phyloP scores from a whole-genome alignment of 495 filamentous ascomycete species.

The Talaromyces trachyspermus region DNA sequence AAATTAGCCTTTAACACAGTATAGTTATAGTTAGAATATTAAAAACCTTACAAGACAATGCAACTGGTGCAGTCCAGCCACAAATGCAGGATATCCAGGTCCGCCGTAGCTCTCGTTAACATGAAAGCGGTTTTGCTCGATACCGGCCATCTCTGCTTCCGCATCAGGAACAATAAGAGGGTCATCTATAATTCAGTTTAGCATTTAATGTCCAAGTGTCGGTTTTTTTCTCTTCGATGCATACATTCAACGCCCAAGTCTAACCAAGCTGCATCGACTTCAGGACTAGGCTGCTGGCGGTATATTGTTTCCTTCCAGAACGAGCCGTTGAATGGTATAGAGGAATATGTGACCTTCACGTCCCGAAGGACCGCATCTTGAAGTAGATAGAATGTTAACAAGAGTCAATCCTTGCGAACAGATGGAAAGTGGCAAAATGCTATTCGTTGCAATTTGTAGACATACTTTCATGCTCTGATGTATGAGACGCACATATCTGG shows the following conservation, averaged over 20 bases:
- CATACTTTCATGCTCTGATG: neutral
- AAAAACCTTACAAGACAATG: constrained; percentile 29
- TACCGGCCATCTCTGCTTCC: neutral
- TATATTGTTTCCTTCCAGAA: neutral
- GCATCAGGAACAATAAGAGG: neutral
- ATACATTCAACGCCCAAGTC: neutral
- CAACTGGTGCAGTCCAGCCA: constrained; percentile 51
- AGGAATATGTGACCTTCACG: neutral
- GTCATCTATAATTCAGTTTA: neutral
- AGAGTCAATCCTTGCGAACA: too few relatives aligned
- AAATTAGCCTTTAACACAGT: too few relatives aligned
- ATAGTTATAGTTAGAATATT: too few relatives aligned
- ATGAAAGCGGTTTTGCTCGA: neutral
- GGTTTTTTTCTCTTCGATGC: too few relatives aligned
- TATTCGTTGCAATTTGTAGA: too few relatives aligned
- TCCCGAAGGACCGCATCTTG: neutral
- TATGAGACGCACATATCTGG: neutral
- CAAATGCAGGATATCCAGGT: constrained; percentile 32
- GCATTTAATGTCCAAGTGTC: neutral
- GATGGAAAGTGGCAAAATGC: too few relatives aligned
- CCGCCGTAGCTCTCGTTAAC: neutral
- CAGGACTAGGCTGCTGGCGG: constrained; percentile 29
- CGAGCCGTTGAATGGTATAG: neutral
- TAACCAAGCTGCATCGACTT: constrained; percentile 52
- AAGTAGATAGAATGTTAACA: neutral